Percentiles rank a stretch among this genome's conserved stretches.
Evolutionary conservation across 352 stramenopile genomes (phyloP).

Genomic region (Pythium biforme): DNA sequence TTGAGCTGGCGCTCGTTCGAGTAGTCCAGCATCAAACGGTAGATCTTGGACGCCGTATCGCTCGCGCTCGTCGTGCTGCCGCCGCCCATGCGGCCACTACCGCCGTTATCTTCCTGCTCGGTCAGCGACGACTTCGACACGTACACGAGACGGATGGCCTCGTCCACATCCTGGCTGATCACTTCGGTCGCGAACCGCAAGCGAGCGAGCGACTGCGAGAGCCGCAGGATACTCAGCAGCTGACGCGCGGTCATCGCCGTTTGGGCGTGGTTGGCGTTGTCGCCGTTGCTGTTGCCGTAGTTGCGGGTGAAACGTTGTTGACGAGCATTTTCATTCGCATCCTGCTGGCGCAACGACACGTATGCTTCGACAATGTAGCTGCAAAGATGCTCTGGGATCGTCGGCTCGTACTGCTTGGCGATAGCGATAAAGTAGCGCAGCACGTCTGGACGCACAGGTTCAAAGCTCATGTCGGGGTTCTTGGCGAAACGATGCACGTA

Average conservation of each 20-base stretch:
- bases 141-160: slow-evolving; percentile 96
- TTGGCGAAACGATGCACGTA: slow-evolving; percentile 90
- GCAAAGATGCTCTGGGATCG: slow-evolving; percentile 91
- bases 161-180: slow-evolving; percentile 96
- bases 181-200: slow-evolving; percentile 96
- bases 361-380: slow-evolving; percentile 99
- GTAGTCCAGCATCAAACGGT: slow-evolving; percentile 95
- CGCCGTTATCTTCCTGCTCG: slow-evolving; percentile 79
- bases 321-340: slow-evolving; percentile 77
- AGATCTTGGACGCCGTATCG: slow-evolving; percentile 95
- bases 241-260: slow-evolving; percentile 98
- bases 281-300: slow-evolving; percentile 27
- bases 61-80: slow-evolving; percentile 46
- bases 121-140: slow-evolving; percentile 96
- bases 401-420: slow-evolving; percentile 84
- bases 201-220: slow-evolving; percentile 95
- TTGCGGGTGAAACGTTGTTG: slow-evolving; percentile 57
- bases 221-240: slow-evolving; percentile 97
- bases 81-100: slow-evolving; percentile 19
- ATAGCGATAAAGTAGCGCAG: slow-evolving; percentile 88
- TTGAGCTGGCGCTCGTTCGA: slow-evolving; percentile 63
- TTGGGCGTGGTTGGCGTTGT: slow-evolving; percentile 86
- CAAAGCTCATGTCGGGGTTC: slow-evolving; percentile 91
- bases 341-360: slow-evolving; percentile 94
- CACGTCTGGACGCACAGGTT: slow-evolving; percentile 91